These are phyloP conservation scores for Apiospora koreana DNA, from an alignment of 2,329 filamentous ascomycete genomes.

Conservation along the genomic window DNA sequence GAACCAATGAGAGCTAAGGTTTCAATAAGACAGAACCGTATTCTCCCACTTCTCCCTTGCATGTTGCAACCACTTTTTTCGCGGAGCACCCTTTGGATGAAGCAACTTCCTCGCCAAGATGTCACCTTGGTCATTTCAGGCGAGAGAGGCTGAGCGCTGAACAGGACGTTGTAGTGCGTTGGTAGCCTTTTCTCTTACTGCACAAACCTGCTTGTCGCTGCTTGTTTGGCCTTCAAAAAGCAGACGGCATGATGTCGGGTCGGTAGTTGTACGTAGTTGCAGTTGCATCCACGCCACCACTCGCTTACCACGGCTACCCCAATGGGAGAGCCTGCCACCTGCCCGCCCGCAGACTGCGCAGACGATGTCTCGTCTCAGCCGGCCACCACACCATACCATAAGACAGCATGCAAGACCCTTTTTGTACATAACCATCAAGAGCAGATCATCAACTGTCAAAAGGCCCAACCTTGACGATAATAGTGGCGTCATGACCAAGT, in stretches of 20 bases:
- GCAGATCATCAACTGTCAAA: neutral
- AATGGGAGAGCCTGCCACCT: neutral
- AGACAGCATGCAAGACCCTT: slow-evolving; percentile 3
- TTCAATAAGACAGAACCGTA: slow-evolving; percentile 7
- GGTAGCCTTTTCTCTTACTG: neutral
- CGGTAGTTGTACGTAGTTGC: too few relatives aligned
- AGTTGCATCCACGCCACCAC: neutral
- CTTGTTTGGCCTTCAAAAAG: neutral
- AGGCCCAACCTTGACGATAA: neutral
- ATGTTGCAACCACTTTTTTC: neutral
- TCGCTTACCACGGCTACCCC: neutral
- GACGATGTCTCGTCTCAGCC: neutral
- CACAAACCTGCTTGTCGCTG: neutral
- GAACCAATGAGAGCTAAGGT: neutral
- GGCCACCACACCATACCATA: neutral
- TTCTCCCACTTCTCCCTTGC: neutral
- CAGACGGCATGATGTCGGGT: neutral
- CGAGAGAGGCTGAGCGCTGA: neutral
- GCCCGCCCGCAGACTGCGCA: neutral
- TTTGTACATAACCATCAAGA: neutral
- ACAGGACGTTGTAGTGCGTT: neutral
- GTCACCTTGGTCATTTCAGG: neutral
- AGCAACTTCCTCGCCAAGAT: neutral
- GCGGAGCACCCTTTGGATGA: neutral
- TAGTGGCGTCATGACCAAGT: neutral